Evolutionary conservation across 2,329 filamentous ascomycete species (phyloP), one percentile per base, ranked within the genome.

Genomic region (Paecilomyces sp.): DNA sequence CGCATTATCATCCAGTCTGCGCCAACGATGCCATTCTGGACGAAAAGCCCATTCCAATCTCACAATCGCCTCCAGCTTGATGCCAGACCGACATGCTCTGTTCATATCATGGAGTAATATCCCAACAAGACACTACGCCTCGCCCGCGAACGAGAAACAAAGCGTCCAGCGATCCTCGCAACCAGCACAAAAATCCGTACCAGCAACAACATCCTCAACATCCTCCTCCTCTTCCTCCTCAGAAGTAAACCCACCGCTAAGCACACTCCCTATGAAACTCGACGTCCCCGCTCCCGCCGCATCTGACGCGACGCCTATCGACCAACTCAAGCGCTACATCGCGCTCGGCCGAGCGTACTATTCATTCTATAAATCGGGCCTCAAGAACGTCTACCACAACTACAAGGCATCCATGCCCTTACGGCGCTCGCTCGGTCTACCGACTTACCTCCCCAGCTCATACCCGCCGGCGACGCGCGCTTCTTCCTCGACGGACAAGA

Each of bases 281-380:
- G 72, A 80, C 52, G 77, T 90, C 2, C 90, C 90, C 6, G 71
- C 74, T 4, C 82, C 85, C 57, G 72, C 79, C 18, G n/a, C 59
- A 1, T 69, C 80, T 22, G 68, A 74, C 7, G 72, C 82, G 30
- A 69, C 77, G 22, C 70, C 83, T 58, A 50, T 58, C n/a, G 65
- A 64, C 25, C 71, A 71, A 60, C 57, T 72, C 8, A 70, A 70
- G 56, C 70, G 72, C 61, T 68, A 68, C 63, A 56, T 75, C 55
- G 74, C 74, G 52, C 77, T 87, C 30, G 93, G 91, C 63, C 88
- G 89, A 72, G 85, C 89, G 57, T 96, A 96, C 75, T 74, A 89
- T 9, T 75, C 76, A 36, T 97, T 97, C 83, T 97, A 97, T 85
- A 96, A 94, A 76, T 82, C 85, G 1, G 93, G 92, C 18, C 76